Base-by-base conservation (phyloP, 805 yeast genomes). In the Lipomyces yamadae region DNA sequence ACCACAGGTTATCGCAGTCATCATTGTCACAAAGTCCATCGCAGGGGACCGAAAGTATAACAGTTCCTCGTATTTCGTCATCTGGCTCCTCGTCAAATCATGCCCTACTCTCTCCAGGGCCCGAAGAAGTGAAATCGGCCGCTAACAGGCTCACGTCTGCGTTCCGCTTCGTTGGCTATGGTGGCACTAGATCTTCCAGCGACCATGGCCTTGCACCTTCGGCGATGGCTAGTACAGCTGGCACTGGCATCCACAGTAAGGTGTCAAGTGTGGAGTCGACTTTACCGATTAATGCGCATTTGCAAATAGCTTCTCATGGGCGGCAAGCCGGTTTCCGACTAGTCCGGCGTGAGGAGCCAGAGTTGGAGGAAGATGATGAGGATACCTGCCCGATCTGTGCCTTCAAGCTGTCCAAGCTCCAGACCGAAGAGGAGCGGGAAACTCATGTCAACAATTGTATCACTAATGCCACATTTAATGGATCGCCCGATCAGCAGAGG, bases 401-500 rank as follows among this genome's bases (percentile, higher is more conserved):
- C 32, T 58, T 54, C 45, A 69, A 68, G 52, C 72, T 79, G 8
- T 68, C 70, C 30, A 64, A 65, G 5, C 61, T 77, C 66, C 70
- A 72, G 30, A 54, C 69, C 11, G 78, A 74, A 52, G 63, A 77
- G 50, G 79, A 78, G 29, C 84, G 84, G 64, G 94, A 88, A 71
- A 75, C 74, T 0, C 98, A 94, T 78, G 86, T 94, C 42, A 86
- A 84, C 69, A 80, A 81, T 5, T 95, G 99, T 76, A 76, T 95
- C 18, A 77, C 67, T 11, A 60, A 66, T n/a, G 77, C 89, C 33
- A 89, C 88, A 67, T 86, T 84, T 72, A 84, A 87, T 60, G 88
- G 90, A n/a, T 81, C 86, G 52, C 85, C 87, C 4, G 84, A 84
- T 45, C 83, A 84, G 62, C 82, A 73, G 37, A 68, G 82, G 61